Base-by-base conservation (phyloP, 1,284 basidiomycete genomes). In the Peniophora sp. region DNA sequence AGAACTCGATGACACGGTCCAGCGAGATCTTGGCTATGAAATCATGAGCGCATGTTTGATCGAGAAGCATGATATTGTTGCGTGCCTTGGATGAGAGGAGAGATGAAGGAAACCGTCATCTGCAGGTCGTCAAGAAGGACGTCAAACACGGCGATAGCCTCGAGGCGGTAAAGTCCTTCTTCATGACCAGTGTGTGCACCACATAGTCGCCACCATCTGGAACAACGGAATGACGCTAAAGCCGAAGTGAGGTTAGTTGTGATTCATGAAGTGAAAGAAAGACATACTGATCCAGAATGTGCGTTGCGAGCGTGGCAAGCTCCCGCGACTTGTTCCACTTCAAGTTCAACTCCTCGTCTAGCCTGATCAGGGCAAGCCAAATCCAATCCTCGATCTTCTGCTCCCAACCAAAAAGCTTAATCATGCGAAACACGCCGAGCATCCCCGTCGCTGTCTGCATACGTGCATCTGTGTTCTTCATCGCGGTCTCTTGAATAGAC, bases 391-490 rank as follows among this genome's bases (percentile, higher is more conserved):
- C 68, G 52, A 76, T 71, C 52, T 70, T 68, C 9, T 64, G 66
- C 54, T 81, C 78, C 78, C 78, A 80, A 1, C 72, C 80, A 56
- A 83, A 83, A 57, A 82, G 70, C 64, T 82, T 81, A 63, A 78
- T 66, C 69, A 80, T 79, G 42, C 78, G 67, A n/a, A 73, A 57
- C 41, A 72, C 65, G 47, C 61, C 67, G 67, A 72, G 64, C 34
- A 61, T 68, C 58, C 80, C 78, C 0, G 77, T 75, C 42, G 77
- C 70, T 2, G 64, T 60, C 55, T 78, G 74, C 0, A 79, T 71
- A n/a, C 78, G 66, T 2, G 68, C 68, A 55, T 79, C 77, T 6
- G 74, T 78, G 66, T 60, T 65, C 47, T 61, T 60, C 55, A 64
- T 62, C 39, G 62, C 59, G 46, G 63, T 57, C 3, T 51, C 52